Conservation (phyloP, 208 protist genomes). For the Trypanosoma conorhini region DNA sequence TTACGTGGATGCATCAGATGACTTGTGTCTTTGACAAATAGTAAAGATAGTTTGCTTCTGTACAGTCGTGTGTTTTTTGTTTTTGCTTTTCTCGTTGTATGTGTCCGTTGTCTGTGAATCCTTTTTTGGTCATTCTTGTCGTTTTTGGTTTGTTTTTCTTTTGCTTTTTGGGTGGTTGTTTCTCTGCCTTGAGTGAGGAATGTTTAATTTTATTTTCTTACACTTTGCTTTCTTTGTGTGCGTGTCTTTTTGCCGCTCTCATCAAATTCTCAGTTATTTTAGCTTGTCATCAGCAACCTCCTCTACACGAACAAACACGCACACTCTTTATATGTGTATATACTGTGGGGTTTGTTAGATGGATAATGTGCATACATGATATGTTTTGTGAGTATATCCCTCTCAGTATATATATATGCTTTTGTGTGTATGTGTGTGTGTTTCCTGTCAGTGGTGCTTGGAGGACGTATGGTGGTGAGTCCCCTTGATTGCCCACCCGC, state of each 20-base stretch:
- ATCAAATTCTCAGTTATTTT: not conserved
- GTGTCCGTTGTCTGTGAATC: not conserved
- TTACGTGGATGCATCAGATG: no score
- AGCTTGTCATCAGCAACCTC: no score
- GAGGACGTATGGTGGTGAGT: no score
- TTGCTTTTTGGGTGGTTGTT: constrained; percentile 20
- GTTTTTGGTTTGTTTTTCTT: not conserved
- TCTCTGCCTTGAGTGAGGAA: constrained; percentile 6
- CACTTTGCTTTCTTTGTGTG: no score
- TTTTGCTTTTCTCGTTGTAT: constrained; percentile 4
- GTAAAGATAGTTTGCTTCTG: not conserved
- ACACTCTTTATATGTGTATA: no score
- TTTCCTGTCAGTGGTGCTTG: not conserved
- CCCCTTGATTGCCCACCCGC: no score
- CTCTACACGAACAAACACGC: no score
- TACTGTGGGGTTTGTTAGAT: no score
- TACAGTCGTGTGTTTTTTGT: not conserved
- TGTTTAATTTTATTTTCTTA: no score
- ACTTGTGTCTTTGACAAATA: not conserved
- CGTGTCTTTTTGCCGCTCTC: not conserved
- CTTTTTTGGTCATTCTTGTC: not conserved
- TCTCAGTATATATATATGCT: no score
- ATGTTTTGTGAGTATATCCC: no score
- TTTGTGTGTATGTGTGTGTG: not conserved
- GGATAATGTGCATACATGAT: no score